Evolutionary conservation across 2,329 filamentous ascomycete genomes (phyloP), one percentile per base, ranked within the genome.

Genomic region (Aspergillus pseudoglaucus): DNA sequence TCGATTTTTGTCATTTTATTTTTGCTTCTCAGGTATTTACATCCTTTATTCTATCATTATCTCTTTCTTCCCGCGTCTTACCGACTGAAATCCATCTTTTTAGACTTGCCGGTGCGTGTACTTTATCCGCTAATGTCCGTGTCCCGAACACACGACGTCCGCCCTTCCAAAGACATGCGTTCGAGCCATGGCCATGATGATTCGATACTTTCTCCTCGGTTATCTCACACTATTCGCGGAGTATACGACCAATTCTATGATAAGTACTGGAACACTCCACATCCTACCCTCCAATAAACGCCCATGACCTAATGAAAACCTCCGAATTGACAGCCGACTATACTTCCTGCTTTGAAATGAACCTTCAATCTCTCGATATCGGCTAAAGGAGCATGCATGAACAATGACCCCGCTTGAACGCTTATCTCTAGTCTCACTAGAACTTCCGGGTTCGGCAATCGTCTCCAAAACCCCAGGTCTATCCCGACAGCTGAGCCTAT

Each of bases 1-100:
- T 75, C 67, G 69, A 70, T 67, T 61, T 53, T 10, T 59, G 59
- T 59, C 66, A 62, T 59, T 57, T 44, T 52, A 54, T 55, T 62
- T 63, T 59, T 60, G 25, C 38, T 44, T 37, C 38, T n/a, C n/a
- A 6, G 3, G 9, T n/a, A 20, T 38, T 9, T 7, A 6, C 4
- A 23, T 17, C 5, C 8, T 35, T 40, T 17, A 15, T 14, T 8
- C 3, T 32, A 4, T 35, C 12, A 2, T 52, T 49, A 35, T 23
- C 17, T 4, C 12, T 14, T 4, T 18, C 43, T 49, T 9, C 3
- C 20, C 9, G n/a, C 22, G 10, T 30, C 3, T 33, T 25, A 8
- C 15, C 6, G 3, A 3, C 33, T 9, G 7, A 8, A 10, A 18
- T 37, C 3, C 6, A 15, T n/a, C 33, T n/a, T 37, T n/a, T 37